Percentiles rank a stretch among this genome's conserved stretches.
Conservation (phyloP, 129 eudicot genomes). For the Helianthus annuus region HanXRQr2.0-SUNRISE NC_035443.2:124908613-124909112, state of each 20-base stretch:
- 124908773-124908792: no score
- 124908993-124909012: constrained; percentile 80
- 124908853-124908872: constrained; percentile 23
- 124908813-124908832: no score
- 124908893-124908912: constrained; percentile 16
- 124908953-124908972: constrained; percentile 63
- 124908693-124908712: no score
- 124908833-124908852: no score
- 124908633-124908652: no score
- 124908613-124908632: no score
- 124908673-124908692: no score
- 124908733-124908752: no score
- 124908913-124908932: constrained; percentile 29
- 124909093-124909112: constrained; percentile 82
- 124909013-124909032: constrained; percentile 89
- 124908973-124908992: constrained; percentile 88
- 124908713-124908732: no score
- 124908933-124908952: constrained; percentile 33
- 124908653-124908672: no score
- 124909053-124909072: constrained; percentile 70
- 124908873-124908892: constrained; percentile 26
- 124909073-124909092: constrained; percentile 85
- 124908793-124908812: no score
- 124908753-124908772: no score
- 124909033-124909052: constrained; percentile 97